phyloP scores from a whole-genome alignment of 1,284 basidiomycete species.

The Fomitiporia mediterranea region DNA sequence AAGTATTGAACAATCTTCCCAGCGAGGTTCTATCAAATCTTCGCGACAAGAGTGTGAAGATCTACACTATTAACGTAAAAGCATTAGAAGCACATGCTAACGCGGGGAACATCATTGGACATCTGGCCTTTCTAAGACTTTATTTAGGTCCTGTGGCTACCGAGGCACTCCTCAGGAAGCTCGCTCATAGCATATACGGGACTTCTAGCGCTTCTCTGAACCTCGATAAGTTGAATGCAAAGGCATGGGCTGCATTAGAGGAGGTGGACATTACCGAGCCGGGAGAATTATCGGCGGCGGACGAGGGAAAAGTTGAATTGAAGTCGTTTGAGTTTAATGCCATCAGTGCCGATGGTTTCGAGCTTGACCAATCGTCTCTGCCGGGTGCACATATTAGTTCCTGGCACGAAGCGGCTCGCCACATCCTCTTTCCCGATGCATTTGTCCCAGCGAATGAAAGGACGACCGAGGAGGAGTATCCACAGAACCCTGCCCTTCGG shows the following conservation, averaged over 20 bases:
- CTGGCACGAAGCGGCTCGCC: slow-evolving; percentile 88
- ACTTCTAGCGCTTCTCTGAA: slow-evolving; percentile 39
- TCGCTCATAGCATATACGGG: slow-evolving; percentile 43
- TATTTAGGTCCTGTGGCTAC: slow-evolving; percentile 63
- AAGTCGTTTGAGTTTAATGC: slow-evolving; percentile 68
- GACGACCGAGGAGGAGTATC: slow-evolving; percentile 40
- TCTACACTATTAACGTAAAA: slow-evolving; percentile 58
- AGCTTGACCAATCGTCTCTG: slow-evolving; percentile 48
- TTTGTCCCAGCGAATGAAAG: slow-evolving; percentile 47
- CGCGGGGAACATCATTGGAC: slow-evolving; percentile 42
- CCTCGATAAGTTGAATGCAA: slow-evolving; percentile 43
- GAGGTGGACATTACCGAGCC: slow-evolving; percentile 41
- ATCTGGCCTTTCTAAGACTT: slow-evolving; percentile 65
- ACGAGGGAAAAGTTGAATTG: slow-evolving; percentile 31
- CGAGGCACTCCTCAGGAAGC: slow-evolving; percentile 45
- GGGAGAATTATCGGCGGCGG: neutral
- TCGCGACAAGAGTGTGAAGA: slow-evolving; percentile 43
- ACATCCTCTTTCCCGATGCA: slow-evolving; percentile 84
- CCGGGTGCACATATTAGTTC: slow-evolving; percentile 60
- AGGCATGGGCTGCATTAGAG: slow-evolving; percentile 55
- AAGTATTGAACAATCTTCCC: slow-evolving; percentile 54
- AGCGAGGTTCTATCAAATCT: slow-evolving; percentile 38
- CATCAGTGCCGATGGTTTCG: slow-evolving; percentile 55
- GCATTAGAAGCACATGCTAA: slow-evolving; percentile 34
- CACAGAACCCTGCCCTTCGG: slow-evolving; percentile 65